Evolutionary conservation across 148 eudicot species (phyloP), one percentile per base, ranked within the genome.

Genomic region (Pharnaceum exiguum): DNA sequence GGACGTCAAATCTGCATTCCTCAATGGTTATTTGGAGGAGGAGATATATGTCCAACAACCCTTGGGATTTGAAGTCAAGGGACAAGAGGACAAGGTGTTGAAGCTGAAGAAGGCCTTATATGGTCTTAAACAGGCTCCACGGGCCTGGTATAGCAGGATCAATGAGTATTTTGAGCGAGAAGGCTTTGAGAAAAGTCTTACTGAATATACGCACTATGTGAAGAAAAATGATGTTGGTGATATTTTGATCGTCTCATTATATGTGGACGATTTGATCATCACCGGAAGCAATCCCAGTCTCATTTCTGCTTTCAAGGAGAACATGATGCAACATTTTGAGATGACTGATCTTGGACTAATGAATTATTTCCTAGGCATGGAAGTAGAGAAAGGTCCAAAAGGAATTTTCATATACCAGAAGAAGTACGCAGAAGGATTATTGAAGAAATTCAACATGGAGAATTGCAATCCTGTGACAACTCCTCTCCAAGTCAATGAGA

Each of bases 251-350:
- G 10, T 45, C 8, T 19, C 49, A n/a, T 2, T 45, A 45, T 45
- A 19, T 45, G 49, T 45, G 24, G 24, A 45, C 21, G 49, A 45
- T 45, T 17, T 45, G 22, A 45, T 45, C 49, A 45, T 45, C 49
- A 45, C 24, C 7, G 49, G 48, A 4, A 7, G 21, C 17, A 45
- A 45, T 45, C 49, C 13, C 17, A 25, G 7, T 6, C 21, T 19
- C 17, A 5, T 45, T 16, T 16, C 21, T 10, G 23, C 13, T 45
- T 45, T 45, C 49, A 45, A 45, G 22, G 10, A 17, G 22, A 45
- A 45, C 8, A 45, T 45, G 49, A 45, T 45, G 49, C 48, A 44
- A 0, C 17, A 45, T 3, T 53, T 53, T 8, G 57, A 33, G 6
- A 53, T 53, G 17, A 22, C 28, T 1, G 42, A 35, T 22, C 12